Base-by-base conservation (phyloP, 106 monocot genomes). In the Cymbidium sinense region DNA sequence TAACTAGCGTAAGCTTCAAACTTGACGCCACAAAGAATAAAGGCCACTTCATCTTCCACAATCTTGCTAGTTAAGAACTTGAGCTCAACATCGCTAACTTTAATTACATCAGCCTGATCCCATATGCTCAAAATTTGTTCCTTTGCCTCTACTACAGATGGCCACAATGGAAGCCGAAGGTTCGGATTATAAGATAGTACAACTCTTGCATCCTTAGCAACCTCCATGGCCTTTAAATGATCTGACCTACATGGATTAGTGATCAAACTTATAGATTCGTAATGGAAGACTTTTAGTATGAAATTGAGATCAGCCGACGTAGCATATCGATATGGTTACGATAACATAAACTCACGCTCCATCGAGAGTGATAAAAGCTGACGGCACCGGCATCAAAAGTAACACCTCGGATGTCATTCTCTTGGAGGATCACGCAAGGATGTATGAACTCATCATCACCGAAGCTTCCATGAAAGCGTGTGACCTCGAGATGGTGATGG, bases 281-380 rank as follows among this genome's bases (percentile, higher is more conserved):
- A 84, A 79, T 89, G 89, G 77, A 89, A 86, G 44, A 83, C 84
- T 70, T 81, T 84, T 72, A 91, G 85, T 33, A 86, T 88, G 34
- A 86, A 78, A 70, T 91, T 76, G 70, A 91, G 83, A 71, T 91
- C 91, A 41, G 70, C 81, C 51, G 81, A 79, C 27, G 77, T 88
- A 88, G 86, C 91, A 91, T 88, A 77, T 91, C 88, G 76, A 88
- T 88, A 65, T 86, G 86, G 75, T 91, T 86, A 35, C 88, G 76
- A 67, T 91, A 91, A 91, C 91, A 91, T 91, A 39, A 39, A 39
- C 37, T 39, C 37, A 7, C 37, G 7, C 37, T 39, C 37, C 37
- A 39, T 91, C 88, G 25, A 91, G 81, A 12, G 88, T 91, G 21
- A 39, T 7, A 91, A 88, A 91, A 31, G 91, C 91, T 35, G 88